These are phyloP conservation scores for Macrolepiota albuminosa DNA, from an alignment of 768 basidiomycete species.

Conservation along the genomic window DNA sequence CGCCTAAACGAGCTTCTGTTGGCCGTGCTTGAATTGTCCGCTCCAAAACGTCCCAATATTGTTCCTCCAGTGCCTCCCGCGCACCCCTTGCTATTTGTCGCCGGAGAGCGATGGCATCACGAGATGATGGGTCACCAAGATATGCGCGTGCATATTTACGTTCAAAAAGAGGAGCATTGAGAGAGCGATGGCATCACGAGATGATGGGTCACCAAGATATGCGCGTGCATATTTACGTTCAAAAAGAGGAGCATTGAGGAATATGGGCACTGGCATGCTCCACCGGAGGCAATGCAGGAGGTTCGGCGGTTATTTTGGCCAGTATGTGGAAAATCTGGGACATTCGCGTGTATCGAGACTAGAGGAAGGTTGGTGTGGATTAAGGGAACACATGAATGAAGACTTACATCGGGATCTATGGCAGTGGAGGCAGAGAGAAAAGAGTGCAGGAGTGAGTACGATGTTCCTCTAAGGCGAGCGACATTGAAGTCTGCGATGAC, in stretches of 20 bases:
- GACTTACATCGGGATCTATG: conserved; percentile 53
- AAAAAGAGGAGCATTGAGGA: conserved; percentile 67
- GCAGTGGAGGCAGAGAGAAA: conserved; percentile 63
- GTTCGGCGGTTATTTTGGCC: conserved; percentile 72
- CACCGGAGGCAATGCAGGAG: conserved; percentile 66
- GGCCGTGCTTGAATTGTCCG: conserved; percentile 78
- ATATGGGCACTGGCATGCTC: conserved; percentile 82
- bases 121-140: conserved; percentile 59
- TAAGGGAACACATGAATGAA: background rate
- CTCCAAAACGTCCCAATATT: conserved; percentile 83
- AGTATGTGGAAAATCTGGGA: conserved; percentile 71
- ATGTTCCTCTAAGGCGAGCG: conserved; percentile 64
- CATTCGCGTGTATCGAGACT: conserved; percentile 55
- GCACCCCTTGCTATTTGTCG: conserved; percentile 76
- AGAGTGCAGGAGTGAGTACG: conserved; percentile 71
- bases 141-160: conserved; percentile 82
- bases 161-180: conserved; percentile 75
- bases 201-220: conserved; percentile 65
- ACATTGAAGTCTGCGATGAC: conserved; percentile 75
- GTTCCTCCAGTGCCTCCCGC: conserved; percentile 79
- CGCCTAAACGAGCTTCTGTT: conserved; percentile 82
- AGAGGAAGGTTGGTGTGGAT: background rate
- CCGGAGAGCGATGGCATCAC: conserved; percentile 61
- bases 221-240: conserved; percentile 80
- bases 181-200: conserved; percentile 62